Evolutionary conservation across 768 basidiomycete species (phyloP).

Genomic region (Hysterangium stoloniferum): DNA sequence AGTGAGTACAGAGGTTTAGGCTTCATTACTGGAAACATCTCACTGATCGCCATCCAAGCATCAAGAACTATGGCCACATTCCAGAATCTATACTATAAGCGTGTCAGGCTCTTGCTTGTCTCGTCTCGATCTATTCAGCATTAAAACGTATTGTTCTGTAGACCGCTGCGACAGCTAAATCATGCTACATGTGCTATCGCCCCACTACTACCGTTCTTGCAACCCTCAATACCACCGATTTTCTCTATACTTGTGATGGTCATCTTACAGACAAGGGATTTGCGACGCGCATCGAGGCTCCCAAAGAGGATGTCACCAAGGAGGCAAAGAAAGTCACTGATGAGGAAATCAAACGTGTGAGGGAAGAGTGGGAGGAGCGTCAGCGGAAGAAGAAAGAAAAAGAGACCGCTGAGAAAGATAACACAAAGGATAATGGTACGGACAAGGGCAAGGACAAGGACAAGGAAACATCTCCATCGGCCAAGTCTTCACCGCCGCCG

Average conservation of each 20-base stretch:
- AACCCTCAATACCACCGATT: constrained; percentile 76
- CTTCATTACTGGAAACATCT: too few species aligned
- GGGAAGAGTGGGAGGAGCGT: constrained; percentile 72
- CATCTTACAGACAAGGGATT: constrained; percentile 81
- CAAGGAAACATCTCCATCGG: constrained; percentile 30
- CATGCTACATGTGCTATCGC: constrained; percentile 73
- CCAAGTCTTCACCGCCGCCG: constrained; percentile 16
- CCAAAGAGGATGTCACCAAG: constrained; percentile 15
- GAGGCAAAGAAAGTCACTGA: constrained; percentile 36
- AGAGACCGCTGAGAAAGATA: constrained; percentile 39
- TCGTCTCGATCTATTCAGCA: not conserved
- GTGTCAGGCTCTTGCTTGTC: constrained; percentile 42
- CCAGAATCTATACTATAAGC: constrained; percentile 80
- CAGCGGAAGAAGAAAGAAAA: constrained; percentile 54
- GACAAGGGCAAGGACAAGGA: constrained; percentile 23
- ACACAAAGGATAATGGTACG: constrained; percentile 32
- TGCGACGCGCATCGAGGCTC: constrained; percentile 39
- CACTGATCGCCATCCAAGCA: too few species aligned
- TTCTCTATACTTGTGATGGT: constrained; percentile 74
- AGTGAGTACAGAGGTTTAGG: too few species aligned
- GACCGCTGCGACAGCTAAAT: constrained; percentile 70
- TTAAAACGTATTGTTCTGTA: constrained; percentile 22
- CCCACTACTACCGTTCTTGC: constrained; percentile 81
- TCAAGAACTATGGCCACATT: constrained; percentile 20
- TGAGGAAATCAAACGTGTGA: constrained; percentile 73